Evolutionary conservation across 768 basidiomycete species (phyloP), one percentile per base, ranked within the genome.

Genomic region (Xerocomellus intermedius): DNA sequence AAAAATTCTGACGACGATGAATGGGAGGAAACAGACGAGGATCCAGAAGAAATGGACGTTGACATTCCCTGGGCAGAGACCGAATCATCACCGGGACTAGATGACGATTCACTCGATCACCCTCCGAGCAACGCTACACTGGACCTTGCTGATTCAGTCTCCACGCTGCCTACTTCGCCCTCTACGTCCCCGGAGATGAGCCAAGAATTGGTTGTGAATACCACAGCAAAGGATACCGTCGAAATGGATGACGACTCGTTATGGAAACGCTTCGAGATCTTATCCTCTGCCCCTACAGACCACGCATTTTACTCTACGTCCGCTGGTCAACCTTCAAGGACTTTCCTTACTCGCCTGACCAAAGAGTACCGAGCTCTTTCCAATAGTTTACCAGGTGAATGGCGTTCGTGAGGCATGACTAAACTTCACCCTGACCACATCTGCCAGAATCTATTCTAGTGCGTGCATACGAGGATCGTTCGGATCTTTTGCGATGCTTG

Each of bases 381-480:
- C 32, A 86, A 75, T 54, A 91, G 91, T 60, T 70, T 97, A 50
- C 94, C 94, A 68, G 92, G 94, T 94, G 55, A 55, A 78, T 67
- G 19, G 6, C 8, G 13, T 65, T n/a, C 16, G 39, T 33, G 26
- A 33, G 37, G 35, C 30, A 6, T 50, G 33, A 35, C 44, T 12
- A 38, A 6, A 17, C 17, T 22, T 50, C 16, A 52, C 42, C 7
- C 59, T 62, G 54, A 65, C 22, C 22, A 30, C 12, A 28, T 22
- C 44, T 30, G 28, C 9, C 64, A 90, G 93, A 94, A 55, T 87
- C 88, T 14, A 94, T 98, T 60, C 65, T 96, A 50, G 91, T 98
- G 45, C 84, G 94, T 54, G 87, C 88, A 24, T 98, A 90, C 66
- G 94, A 97, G 70, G 89, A 96, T 68, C 83, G 94, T 26, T 78